Conservation (phyloP, 2,329 filamentous ascomycete species). For the Emydomyces testavorans region DNA sequence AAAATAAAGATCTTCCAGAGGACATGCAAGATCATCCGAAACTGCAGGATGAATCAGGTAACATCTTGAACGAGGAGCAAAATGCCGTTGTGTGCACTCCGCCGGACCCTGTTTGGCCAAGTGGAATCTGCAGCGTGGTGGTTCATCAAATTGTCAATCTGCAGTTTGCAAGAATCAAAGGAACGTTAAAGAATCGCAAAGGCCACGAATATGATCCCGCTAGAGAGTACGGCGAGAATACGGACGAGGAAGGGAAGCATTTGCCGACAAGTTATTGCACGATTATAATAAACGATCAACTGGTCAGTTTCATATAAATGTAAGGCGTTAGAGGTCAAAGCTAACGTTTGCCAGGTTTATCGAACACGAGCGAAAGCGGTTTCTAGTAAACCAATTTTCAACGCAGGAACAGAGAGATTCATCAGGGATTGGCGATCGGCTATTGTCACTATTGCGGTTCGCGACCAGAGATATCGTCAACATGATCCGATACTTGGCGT, state of each 20-base stretch:
- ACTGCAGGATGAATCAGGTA: conserved; percentile 79
- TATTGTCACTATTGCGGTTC: conserved; percentile 76
- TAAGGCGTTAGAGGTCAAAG: background rate
- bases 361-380: conserved; percentile 91
- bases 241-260: conserved; percentile 66
- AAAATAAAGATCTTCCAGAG: conserved; percentile 64
- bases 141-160: conserved; percentile 93
- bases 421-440: conserved; percentile 83
- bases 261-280: conserved; percentile 91
- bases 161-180: conserved; percentile 82
- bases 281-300: conserved; percentile 75
- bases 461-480: conserved; percentile 77
- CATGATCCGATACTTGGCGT: conserved; percentile 92
- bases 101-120: conserved; percentile 92
- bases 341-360: conserved; percentile 47
- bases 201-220: conserved; percentile 83
- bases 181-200: conserved; percentile 60
- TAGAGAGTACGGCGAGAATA: conserved; percentile 69
- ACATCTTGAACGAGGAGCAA: conserved; percentile 59
- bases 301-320: conserved; percentile 28
- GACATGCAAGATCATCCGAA: conserved; percentile 61
- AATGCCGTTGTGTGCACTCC: conserved; percentile 82
- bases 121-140: conserved; percentile 72
- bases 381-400: conserved; percentile 91
- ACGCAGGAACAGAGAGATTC: conserved; percentile 87